phyloP scores from a whole-genome alignment of 2,329 filamentous ascomycete species.

The Pseudodiploospora longispora region DNA sequence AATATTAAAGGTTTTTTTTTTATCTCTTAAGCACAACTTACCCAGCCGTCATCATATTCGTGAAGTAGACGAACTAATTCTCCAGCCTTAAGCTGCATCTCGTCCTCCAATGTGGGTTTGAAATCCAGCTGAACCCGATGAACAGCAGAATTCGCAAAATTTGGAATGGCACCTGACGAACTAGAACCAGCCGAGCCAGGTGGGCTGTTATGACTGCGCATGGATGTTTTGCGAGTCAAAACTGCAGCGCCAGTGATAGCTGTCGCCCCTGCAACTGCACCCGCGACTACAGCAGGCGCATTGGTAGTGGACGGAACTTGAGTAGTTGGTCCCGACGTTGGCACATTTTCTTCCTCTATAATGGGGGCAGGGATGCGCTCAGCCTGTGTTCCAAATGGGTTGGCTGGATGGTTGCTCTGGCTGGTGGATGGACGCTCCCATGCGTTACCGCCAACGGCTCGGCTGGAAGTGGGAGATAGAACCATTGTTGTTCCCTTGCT shows the following conservation, averaged over 20 bases:
- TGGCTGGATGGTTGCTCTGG: constrained; percentile 45
- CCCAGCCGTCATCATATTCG: constrained; percentile 98
- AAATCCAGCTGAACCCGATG: constrained; percentile 95
- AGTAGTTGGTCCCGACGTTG: constrained; percentile 2
- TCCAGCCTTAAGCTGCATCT: constrained; percentile 72
- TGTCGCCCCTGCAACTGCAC: constrained; percentile 27
- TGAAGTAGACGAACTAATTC: constrained; percentile 84
- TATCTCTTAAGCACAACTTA: constrained; percentile 38
- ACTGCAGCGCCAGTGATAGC: constrained; percentile 30
- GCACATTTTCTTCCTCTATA: constrained; percentile 22
- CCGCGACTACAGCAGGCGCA: constrained; percentile 29
- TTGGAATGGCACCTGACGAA: constrained; percentile 45
- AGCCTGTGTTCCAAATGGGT: constrained; percentile 63
- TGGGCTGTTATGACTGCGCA: constrained; percentile 45
- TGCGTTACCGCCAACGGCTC: constrained; percentile 22
- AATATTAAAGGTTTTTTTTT: neutral
- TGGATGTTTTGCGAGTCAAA: constrained; percentile 47
- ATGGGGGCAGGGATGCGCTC: constrained; percentile 40
- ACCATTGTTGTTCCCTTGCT: constrained; percentile 41
- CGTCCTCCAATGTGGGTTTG: constrained; percentile 84
- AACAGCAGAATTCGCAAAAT: constrained; percentile 55
- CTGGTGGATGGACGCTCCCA: constrained; percentile 42
- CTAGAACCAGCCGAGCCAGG: constrained; percentile 56
- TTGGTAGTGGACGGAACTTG: constrained; percentile 3
- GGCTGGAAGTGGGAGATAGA: constrained; percentile 22